Evolutionary conservation across 371 early-diverging fungal genomes (phyloP).

Genomic region (Mortierella sp.): DNA sequence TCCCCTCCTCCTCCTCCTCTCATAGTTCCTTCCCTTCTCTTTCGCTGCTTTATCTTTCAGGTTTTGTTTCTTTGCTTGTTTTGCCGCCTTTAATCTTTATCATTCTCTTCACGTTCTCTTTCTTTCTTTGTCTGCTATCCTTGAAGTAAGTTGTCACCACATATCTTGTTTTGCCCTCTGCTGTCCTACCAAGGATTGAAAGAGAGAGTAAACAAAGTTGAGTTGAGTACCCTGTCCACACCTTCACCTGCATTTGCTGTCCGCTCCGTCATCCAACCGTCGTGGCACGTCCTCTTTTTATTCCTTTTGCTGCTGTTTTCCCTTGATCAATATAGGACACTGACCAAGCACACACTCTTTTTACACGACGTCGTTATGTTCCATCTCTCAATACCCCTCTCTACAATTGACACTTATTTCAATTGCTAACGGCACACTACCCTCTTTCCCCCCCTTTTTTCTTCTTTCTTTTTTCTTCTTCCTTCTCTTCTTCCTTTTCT

Average conservation of each 20-base stretch:
- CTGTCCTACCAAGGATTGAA: not conserved
- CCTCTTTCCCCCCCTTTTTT: not conserved
- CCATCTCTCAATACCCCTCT: not conserved
- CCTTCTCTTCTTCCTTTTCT: not conserved
- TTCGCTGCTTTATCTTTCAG: too few relatives aligned
- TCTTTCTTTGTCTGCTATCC: not conserved
- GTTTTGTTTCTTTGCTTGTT: not conserved
- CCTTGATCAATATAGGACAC: not conserved
- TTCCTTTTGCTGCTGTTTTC: not conserved
- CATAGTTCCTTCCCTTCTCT: not conserved
- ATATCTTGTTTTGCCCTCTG: not conserved
- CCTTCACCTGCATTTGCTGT: not conserved
- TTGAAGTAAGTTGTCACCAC: not conserved
- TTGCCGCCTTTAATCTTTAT: not conserved
- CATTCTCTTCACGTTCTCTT: not conserved
- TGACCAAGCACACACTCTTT: not conserved
- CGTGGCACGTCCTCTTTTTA: not conserved
- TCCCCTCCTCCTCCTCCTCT: not conserved
- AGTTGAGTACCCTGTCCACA: not conserved
- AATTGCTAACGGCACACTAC: not conserved
- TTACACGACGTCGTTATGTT: not conserved
- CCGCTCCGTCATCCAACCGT: not conserved
- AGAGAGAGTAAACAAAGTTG: not conserved
- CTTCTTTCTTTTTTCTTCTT: not conserved
- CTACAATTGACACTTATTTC: not conserved